Evolutionary conservation across 495 filamentous ascomycete genomes (phyloP), one percentile per base, ranked within the genome.

Genomic region (Podospora tetraspora): DNA sequence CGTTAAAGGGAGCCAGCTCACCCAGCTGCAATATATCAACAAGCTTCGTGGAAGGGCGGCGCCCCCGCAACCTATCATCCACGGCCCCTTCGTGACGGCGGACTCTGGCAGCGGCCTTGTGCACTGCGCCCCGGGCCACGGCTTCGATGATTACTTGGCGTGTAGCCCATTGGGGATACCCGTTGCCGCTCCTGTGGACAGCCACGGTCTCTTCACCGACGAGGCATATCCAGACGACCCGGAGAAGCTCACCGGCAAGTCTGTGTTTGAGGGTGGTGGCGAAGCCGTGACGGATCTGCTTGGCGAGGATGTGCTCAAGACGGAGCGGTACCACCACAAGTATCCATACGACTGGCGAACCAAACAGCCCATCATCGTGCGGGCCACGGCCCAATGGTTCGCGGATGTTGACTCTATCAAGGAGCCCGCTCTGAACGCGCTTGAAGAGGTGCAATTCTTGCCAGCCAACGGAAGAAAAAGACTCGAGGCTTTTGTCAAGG

Each of bases 271-370:
- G 13, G 87, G 86, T 1, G 95, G 94, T 10, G 90, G 87, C 56
- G 72, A 79, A 5, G 85, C 84, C 12, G 90, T 97, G 4, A 76
- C 97, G 11, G 78, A 87, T n/a, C 84, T 90, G 52, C 80, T 94
- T 2, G 70, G 75, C 24, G 81, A 84, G 1, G 74, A 82, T 66
- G 84, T 98, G 16, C 78, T 97, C 25, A 80, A 83, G 3, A 83
- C 84, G 12, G 89, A 94, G 66, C 81, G 81, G 63, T 91, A 93
- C 77, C 80, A 79, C 65, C 96, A 98, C 83, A 97, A 96, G 75
- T 97, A 98, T 76, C 95, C 95, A 0, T 96, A 97, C 74, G 95
- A 99, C 77, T 98, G 95, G 96, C 84, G 96, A 37, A 95, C 95
- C 3, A 98, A 97, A 76, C 85, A 87, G 69, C 95, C 95, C 22